Conservation (phyloP, 192 early-diverging fungal species). For the Lobosporangium transversale region DNA sequence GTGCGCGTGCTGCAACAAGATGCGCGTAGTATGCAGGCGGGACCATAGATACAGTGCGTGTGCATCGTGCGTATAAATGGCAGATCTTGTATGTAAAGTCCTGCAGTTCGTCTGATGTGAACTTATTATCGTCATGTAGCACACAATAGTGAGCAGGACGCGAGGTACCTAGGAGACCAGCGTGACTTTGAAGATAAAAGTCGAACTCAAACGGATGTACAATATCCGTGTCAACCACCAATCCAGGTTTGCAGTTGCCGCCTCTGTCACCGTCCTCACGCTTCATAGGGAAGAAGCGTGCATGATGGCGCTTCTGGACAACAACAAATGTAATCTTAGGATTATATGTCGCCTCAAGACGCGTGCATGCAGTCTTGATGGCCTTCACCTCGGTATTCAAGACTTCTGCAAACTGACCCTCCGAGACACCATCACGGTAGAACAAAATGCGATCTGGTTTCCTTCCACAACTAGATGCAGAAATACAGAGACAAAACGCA, state of each 20-base stretch:
- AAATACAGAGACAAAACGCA: background rate
- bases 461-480: constrained; percentile 64
- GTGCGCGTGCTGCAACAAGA: constrained; percentile 85
- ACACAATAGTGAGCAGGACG: constrained; percentile 94
- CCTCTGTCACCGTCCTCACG: constrained; percentile 70
- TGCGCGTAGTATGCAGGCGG: constrained; percentile 96
- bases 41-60: constrained; percentile 84
- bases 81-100: constrained; percentile 90
- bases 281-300: constrained; percentile 81
- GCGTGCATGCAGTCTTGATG: constrained; percentile 65
- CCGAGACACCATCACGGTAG: constrained; percentile 91
- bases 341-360: constrained; percentile 73
- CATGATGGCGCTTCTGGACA: constrained; percentile 92
- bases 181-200: constrained; percentile 91
- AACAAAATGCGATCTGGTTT: constrained; percentile 83
- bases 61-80: constrained; percentile 89
- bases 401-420: constrained; percentile 83
- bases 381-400: constrained; percentile 76
- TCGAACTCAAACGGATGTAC: constrained; percentile 86
- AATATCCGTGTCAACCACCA: constrained; percentile 77
- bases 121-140: constrained; percentile 86
- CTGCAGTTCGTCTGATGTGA: constrained; percentile 82
- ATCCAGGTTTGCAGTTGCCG: constrained; percentile 88
- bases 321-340: constrained; percentile 87
- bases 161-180: constrained; percentile 92